Evolutionary conservation across 1,284 basidiomycete species (phyloP).

Genomic region (Austropuccinia psidii): DNA sequence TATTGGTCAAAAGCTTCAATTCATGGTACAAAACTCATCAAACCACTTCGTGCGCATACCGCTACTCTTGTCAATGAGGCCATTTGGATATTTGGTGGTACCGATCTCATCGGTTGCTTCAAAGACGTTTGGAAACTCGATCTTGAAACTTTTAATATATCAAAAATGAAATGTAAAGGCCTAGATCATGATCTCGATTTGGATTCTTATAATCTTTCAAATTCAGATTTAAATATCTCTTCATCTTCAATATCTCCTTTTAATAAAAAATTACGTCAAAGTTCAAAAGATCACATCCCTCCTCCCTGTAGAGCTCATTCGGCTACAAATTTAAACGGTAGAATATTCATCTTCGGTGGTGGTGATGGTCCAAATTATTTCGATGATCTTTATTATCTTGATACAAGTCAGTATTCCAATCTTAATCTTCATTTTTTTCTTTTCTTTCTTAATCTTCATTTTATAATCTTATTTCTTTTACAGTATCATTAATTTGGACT

Average conservation of each 20-base stretch:
- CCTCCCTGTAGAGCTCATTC: conserved; percentile 33
- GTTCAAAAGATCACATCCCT: conserved; percentile 33
- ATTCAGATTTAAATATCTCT: conserved; percentile 37
- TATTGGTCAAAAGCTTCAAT: conserved; percentile 40
- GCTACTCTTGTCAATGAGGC: conserved; percentile 38
- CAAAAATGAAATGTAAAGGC: conserved; percentile 28
- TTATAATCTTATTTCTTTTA: not conserved
- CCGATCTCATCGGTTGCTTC: conserved; percentile 39
- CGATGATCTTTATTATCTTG: conserved; percentile 40
- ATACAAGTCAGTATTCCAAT: conserved; percentile 33
- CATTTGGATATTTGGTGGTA: conserved; percentile 41
- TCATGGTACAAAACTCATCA: conserved; percentile 38
- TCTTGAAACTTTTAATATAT: conserved; percentile 30
- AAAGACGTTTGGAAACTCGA: conserved; percentile 42
- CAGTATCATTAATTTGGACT: conserved; percentile 38
- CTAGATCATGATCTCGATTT: conserved; percentile 6
- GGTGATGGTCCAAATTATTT: conserved; percentile 43
- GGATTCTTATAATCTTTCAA: not conserved
- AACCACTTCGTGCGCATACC: conserved; percentile 39
- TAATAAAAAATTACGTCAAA: not conserved
- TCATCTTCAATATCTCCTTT: not conserved
- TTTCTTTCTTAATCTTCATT: not conserved
- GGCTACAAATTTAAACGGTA: conserved; percentile 34
- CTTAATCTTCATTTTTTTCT: not conserved
- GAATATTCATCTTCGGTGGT: conserved; percentile 41